Percentiles rank a stretch among this genome's conserved stretches.
Evolutionary conservation across 495 filamentous ascomycete genomes (phyloP).

Genomic region (Lophium mytilinum): DNA sequence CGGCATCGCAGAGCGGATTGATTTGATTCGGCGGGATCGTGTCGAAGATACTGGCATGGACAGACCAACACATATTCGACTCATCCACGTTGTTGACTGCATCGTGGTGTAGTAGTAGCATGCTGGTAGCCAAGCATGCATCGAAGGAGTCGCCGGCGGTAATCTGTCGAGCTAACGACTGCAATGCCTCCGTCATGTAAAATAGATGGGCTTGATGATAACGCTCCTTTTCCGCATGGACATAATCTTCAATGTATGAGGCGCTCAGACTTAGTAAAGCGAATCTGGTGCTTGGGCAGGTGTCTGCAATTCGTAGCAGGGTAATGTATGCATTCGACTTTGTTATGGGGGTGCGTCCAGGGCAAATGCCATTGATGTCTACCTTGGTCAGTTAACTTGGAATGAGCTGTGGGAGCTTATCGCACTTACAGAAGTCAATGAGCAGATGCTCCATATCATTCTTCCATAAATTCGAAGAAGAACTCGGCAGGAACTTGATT

Average conservation of each 20-base stretch:
- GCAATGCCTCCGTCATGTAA: slow-evolving; percentile 15
- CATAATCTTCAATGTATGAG: slow-evolving; percentile 17
- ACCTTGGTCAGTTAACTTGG: background rate
- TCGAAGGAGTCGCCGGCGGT: slow-evolving; percentile 12
- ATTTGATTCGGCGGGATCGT: slow-evolving; percentile 9
- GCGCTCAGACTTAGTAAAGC: slow-evolving; percentile 19
- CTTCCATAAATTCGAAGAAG: slow-evolving; percentile 1
- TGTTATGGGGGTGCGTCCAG: slow-evolving; percentile 10
- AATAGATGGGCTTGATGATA: slow-evolving; percentile 18
- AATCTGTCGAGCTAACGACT: slow-evolving; percentile 12
- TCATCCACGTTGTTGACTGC: slow-evolving; percentile 11
- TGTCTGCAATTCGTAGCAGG: slow-evolving; percentile 8
- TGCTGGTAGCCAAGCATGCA: slow-evolving; percentile 14
- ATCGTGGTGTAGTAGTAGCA: slow-evolving; percentile 20
- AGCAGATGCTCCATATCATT: slow-evolving; percentile 17
- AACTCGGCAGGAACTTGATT: slow-evolving; percentile 15
- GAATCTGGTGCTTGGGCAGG: slow-evolving; percentile 13
- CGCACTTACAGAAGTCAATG: slow-evolving; percentile 11
- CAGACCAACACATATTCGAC: slow-evolving; percentile 18
- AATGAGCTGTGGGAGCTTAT: background rate
- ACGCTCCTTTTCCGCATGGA: slow-evolving; percentile 14
- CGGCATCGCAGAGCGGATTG: slow-evolving; percentile 9
- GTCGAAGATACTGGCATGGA: slow-evolving; percentile 18
- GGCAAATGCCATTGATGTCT: slow-evolving; percentile 20
- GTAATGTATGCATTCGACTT: slow-evolving; percentile 11